Evolutionary conservation across 2,329 filamentous ascomycete genomes (phyloP), one percentile per base, ranked within the genome.

Genomic region (Parastagonospora avenae): DNA sequence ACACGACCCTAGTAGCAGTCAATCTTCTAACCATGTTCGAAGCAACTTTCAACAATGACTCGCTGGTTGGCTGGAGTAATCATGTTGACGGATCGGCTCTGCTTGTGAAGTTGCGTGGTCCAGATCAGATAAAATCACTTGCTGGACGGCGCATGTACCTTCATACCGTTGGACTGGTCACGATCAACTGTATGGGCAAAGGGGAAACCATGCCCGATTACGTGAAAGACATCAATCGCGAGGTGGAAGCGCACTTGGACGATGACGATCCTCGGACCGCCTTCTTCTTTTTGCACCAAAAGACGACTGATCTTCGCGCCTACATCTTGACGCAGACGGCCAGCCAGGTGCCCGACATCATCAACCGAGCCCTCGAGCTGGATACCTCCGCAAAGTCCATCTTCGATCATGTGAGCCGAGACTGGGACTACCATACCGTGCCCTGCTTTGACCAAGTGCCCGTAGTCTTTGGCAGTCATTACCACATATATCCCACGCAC

Each of bases 11-110:
- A 1, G 50, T 70, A 0, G 63, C 69, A 0, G 68, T 70, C 4
- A 67, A 69, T 3, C 52, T 71, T 1, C 54, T 74, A 2, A 62
- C 66, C 16, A 57, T 71, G 37, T 74, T 71, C 38, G 73, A 75
- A 50, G 64, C 69, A 6, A 70, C 68, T 4, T 65, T 52, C 15
- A 71, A 71, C 36, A 59, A 70, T 2, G 53, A 54, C 7, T 64
- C 66, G 0, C 47, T 75, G 1, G 35, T 46, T n/a, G 67, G 64
- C 4, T 76, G 68, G 66, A 61, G 51, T 29, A 66, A 67, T 28
- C 73, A 76, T 46, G 66, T 76, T n/a, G 57, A 68, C 8, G 73
- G 73, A 14, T 67, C 69, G 0, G 60, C 67, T 2, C 66, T 64
- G 3, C 59, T 76, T 2, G 45, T 75, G 19, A 62, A 55, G 16